Evolutionary conservation across 371 early-diverging fungal species (phyloP).

Genomic region (Rhizopus delemar): DNA sequence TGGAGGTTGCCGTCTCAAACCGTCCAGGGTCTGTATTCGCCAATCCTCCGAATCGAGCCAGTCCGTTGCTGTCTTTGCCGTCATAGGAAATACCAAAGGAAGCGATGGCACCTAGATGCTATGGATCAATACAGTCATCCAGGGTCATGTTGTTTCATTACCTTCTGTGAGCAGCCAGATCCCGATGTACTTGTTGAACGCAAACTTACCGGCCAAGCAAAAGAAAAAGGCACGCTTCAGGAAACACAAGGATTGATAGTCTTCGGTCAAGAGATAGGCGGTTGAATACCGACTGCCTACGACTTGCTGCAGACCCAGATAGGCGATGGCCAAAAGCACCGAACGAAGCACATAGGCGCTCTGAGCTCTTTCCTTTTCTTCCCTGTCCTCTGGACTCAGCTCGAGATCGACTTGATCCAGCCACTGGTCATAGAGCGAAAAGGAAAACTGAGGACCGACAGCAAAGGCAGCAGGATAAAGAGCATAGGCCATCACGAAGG

Average conservation of each 20-base stretch:
- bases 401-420: slow-evolving; percentile 6
- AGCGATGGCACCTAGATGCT: slow-evolving; percentile 50
- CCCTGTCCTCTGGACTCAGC: slow-evolving; percentile 28
- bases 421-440: slow-evolving; percentile 61
- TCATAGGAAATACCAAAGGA: slow-evolving; percentile 68
- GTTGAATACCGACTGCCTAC: slow-evolving; percentile 53
- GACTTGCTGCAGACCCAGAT: slow-evolving; percentile 55
- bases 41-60: slow-evolving; percentile 58
- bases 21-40: slow-evolving; percentile 55
- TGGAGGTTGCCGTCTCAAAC: slow-evolving; percentile 60
- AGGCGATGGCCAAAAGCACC: slow-evolving; percentile 50
- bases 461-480: slow-evolving; percentile 70
- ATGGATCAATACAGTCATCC: no score
- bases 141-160: slow-evolving; percentile 6
- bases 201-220: slow-evolving; percentile 58
- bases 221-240: slow-evolving; percentile 45
- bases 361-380: slow-evolving; percentile 47
- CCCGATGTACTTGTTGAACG: slow-evolving; percentile 69
- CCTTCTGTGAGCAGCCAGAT: slow-evolving; percentile 73
- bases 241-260: slow-evolving; percentile 45
- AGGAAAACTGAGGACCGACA: slow-evolving; percentile 79
- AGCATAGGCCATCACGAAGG: slow-evolving; percentile 59
- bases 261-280: slow-evolving; percentile 51
- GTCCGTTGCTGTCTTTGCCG: slow-evolving; percentile 54
- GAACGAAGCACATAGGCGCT: slow-evolving; percentile 48